Percentiles rank a stretch among this genome's conserved stretches.
Evolutionary conservation across 345 rosid genomes (phyloP).

Genomic region (Salix arbutifolia): DNA sequence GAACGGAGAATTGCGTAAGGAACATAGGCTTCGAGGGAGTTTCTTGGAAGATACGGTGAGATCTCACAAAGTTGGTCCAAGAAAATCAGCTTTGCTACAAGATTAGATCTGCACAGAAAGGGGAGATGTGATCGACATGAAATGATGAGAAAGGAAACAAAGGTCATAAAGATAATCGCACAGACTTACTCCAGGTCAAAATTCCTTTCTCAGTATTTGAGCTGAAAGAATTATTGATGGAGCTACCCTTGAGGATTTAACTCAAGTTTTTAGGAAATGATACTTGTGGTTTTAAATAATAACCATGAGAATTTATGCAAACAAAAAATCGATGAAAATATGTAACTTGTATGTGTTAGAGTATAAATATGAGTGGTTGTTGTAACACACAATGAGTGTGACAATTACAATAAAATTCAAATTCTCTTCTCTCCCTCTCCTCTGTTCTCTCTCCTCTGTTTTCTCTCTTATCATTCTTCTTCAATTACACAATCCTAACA

Average conservation of each 20-base stretch:
- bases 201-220: background rate
- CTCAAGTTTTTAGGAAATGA: background rate
- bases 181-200: background rate
- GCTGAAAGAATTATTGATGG: background rate
- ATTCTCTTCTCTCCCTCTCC: no score
- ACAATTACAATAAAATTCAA: no score
- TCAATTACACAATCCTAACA: no score
- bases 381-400: no score
- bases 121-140: background rate
- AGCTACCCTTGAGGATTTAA: background rate
- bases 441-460: no score
- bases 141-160: background rate
- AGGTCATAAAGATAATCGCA: background rate
- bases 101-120: slow-evolving; percentile 64
- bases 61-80: slow-evolving; percentile 92
- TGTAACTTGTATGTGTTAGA: background rate
- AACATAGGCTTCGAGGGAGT: slow-evolving; percentile 77
- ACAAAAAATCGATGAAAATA: background rate
- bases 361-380: no score
- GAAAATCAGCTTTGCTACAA: slow-evolving; percentile 88
- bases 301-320: background rate
- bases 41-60: slow-evolving; percentile 86
- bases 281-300: background rate
- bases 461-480: no score
- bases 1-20: slow-evolving; percentile 87